These are phyloP conservation scores for Venturiaceae sp. DNA, from an alignment of 2,329 filamentous ascomycete genomes.

Conservation along the genomic window DNA sequence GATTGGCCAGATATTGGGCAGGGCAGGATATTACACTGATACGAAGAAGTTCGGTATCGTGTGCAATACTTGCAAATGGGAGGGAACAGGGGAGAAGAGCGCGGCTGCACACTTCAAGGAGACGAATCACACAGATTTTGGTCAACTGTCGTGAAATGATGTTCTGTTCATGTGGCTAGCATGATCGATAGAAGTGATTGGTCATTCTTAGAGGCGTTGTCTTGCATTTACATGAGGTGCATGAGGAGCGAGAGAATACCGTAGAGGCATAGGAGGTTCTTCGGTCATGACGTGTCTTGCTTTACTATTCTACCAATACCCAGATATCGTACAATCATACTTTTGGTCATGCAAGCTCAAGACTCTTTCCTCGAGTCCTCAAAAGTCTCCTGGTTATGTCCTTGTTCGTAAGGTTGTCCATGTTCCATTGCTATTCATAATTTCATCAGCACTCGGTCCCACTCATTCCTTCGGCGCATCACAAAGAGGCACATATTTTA, in stretches of 20 bases:
- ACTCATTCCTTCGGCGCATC: slow-evolving; percentile 45
- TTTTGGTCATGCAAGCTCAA: too few species aligned
- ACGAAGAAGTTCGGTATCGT: slow-evolving; percentile 68
- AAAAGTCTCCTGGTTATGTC: too few species aligned
- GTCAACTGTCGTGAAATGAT: slow-evolving; percentile 10
- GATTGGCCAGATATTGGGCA: slow-evolving; percentile 49
- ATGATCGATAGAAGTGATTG: too few species aligned
- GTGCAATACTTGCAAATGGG: slow-evolving; percentile 65
- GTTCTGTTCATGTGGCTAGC: too few species aligned
- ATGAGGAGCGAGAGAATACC: background rate
- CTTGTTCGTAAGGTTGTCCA: too few species aligned
- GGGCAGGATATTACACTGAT: slow-evolving; percentile 79
- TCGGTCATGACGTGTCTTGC: background rate
- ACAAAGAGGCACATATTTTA: slow-evolving; percentile 69
- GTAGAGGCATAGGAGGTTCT: background rate
- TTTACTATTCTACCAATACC: background rate
- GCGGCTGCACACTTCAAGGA: slow-evolving; percentile 52
- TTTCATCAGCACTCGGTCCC: background rate
- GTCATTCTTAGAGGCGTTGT: background rate
- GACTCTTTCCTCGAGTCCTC: too few species aligned
- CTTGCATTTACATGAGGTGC: background rate
- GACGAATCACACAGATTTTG: slow-evolving; percentile 51
- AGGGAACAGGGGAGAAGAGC: slow-evolving; percentile 56
- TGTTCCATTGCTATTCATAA: background rate
- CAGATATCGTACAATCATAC: background rate